Base-by-base conservation (phyloP, 2,329 filamentous ascomycete species). In the Colletotrichum godetiae region DNA sequence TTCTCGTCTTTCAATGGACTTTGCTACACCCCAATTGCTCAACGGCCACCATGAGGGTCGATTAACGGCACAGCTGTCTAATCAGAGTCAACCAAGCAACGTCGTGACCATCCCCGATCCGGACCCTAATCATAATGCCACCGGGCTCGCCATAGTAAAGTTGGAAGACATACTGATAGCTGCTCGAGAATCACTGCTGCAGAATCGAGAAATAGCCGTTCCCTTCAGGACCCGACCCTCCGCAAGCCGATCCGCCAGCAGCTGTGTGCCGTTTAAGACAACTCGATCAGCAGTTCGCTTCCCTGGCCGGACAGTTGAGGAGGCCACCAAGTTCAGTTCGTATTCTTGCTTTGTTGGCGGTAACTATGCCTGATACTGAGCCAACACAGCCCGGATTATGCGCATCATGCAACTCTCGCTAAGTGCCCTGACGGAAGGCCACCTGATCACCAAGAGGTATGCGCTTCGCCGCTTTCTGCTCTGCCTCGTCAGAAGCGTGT, bases 381-480 rank as follows among this genome's bases (percentile, higher is more conserved):
- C 63, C 27, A 5, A 2, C 31, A 4, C 63, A 92, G 91, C 88
- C 46, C 86, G 88, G 5, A 77, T 92, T 7, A 81, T 93, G 35
- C 84, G 88, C 10, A 88, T 93, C 59, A 82, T 93, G 12, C 88
- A 91, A 75, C 76, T 91, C 2, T 87, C 88, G 0, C 91, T 91
- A 74, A 87, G 90, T 76, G 89, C 91, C 3, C 81, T 93, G 1
- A 81, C 88, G 0, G 85, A 87, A 0, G 89, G 88, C 1, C 85
- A 82, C 10, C 77, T 90, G 3, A 84, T 91, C 24, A 92, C 91
- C 2, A 93, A 93, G 80, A 89, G 91, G 91, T 92, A 63, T 56
- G 81, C 77, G 19, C 22, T 1, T 10, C 19, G 0, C 27, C 27
- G 27, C 27, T 29, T 29, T 29, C 27, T 8, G 13, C 0, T 8